These are phyloP conservation scores for Pyrenochaeta sp. DNA, from an alignment of 2,329 filamentous ascomycete genomes.

Conservation along the genomic window DNA sequence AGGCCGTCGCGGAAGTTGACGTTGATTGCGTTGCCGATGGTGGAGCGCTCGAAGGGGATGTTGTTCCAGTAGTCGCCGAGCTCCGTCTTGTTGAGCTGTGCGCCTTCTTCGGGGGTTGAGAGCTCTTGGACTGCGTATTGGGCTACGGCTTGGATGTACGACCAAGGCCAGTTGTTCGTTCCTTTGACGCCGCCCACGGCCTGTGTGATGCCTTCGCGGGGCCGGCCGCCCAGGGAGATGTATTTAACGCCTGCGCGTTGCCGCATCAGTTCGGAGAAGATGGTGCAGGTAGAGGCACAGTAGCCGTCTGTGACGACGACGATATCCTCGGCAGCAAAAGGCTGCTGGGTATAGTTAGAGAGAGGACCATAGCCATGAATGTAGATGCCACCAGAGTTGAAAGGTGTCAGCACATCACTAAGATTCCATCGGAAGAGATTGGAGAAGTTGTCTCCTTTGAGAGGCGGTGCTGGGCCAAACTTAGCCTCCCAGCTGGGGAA, in stretches of 20 bases:
- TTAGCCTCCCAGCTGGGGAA: slow-evolving; percentile 58
- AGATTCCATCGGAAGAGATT: slow-evolving; percentile 63
- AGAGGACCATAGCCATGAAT: slow-evolving; percentile 45
- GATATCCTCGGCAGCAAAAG: slow-evolving; percentile 66
- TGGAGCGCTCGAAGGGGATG: slow-evolving; percentile 38
- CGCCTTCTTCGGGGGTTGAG: slow-evolving; percentile 31
- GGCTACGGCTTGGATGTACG: slow-evolving; percentile 38
- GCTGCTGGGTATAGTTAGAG: slow-evolving; percentile 57
- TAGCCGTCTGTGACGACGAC: slow-evolving; percentile 61
- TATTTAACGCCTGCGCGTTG: slow-evolving; percentile 62
- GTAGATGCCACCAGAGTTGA: slow-evolving; percentile 43
- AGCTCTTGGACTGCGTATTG: slow-evolving; percentile 31
- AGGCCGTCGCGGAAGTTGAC: slow-evolving; percentile 53
- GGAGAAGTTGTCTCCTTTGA: slow-evolving; percentile 63
- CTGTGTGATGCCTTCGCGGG: slow-evolving; percentile 60
- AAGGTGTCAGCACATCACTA: slow-evolving; percentile 46
- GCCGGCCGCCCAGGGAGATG: slow-evolving; percentile 67
- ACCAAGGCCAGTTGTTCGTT: slow-evolving; percentile 47
- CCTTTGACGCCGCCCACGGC: slow-evolving; percentile 71
- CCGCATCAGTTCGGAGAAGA: slow-evolving; percentile 64
- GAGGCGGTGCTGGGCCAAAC: slow-evolving; percentile 49
- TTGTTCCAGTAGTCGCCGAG: slow-evolving; percentile 42
- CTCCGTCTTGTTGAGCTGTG: slow-evolving; percentile 38
- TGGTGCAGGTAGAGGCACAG: slow-evolving; percentile 67
- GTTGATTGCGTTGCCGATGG: slow-evolving; percentile 34